These are phyloP conservation scores for Kodamaea kakaduensis DNA, from an alignment of 805 yeast genomes.

Conservation along the genomic window DNA sequence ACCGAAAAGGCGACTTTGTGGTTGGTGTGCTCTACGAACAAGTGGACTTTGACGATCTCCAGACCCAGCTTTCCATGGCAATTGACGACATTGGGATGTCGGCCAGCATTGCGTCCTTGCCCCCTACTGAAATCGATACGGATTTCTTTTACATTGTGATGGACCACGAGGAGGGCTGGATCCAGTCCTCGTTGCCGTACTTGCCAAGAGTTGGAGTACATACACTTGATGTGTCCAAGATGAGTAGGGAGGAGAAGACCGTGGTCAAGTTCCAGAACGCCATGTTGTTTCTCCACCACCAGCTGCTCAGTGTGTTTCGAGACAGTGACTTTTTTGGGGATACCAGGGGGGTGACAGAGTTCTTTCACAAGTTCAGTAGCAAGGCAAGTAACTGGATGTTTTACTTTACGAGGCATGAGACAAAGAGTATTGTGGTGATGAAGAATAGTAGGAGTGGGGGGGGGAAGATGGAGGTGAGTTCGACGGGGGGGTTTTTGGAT, in stretches of 20 bases:
- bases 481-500: conserved; percentile 33
- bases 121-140: conserved; percentile 22
- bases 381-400: conserved; percentile 41
- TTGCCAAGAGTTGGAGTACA: conserved; percentile 18
- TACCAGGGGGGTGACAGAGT: conserved; percentile 23
- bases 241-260: conserved; percentile 6
- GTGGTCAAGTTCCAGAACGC: conserved; percentile 22
- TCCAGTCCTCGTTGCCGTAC: conserved; percentile 37
- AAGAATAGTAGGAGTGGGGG: conserved; percentile 27
- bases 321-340: conserved; percentile 21
- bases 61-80: background rate
- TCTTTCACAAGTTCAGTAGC: conserved; percentile 38
- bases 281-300: conserved; percentile 38
- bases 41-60: conserved; percentile 16
- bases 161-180: conserved; percentile 20
- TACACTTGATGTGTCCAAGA: conserved; percentile 10
- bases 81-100: conserved; percentile 8
- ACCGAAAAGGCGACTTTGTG: conserved; percentile 18
- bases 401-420: conserved; percentile 30
- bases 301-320: conserved; percentile 29
- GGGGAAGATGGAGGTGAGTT: conserved; percentile 10
- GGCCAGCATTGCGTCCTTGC: conserved; percentile 25
- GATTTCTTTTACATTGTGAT: conserved; percentile 37
- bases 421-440: conserved; percentile 31
- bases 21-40: conserved; percentile 29